These are phyloP conservation scores for Pseudoneurospora amorphoporcata DNA, from an alignment of 495 filamentous ascomycete species.

Conservation along the genomic window DNA sequence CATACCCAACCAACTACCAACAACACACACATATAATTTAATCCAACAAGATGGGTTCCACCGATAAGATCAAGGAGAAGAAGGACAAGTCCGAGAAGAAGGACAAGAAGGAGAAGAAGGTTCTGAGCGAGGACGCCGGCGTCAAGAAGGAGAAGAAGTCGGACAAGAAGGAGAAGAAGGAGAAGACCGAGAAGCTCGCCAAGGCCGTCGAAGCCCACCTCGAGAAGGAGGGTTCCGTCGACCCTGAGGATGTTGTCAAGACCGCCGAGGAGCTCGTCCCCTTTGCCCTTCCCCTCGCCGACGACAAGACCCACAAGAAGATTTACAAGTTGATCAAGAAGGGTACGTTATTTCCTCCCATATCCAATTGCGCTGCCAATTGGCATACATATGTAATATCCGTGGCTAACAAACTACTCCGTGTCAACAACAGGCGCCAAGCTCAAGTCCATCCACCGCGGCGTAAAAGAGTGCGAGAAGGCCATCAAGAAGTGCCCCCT, in stretches of 20 bases:
- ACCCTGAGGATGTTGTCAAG: conserved; percentile 28
- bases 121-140: conserved; percentile 18
- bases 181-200: conserved; percentile 43
- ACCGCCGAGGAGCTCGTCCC: conserved; percentile 70
- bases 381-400: too few relatives aligned
- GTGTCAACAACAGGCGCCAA: conserved; percentile 56
- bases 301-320: conserved; percentile 90
- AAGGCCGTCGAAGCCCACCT: conserved; percentile 24
- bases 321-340: conserved; percentile 87
- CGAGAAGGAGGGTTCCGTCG: conserved; percentile 19
- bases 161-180: conserved; percentile 75
- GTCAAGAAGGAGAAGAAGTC: conserved; percentile 63
- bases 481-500: conserved; percentile 78
- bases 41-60: conserved; percentile 15
- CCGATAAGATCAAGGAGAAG: conserved; percentile 15
- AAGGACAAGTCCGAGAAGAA: conserved; percentile 6
- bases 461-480: conserved; percentile 98
- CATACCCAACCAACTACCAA: neutral
- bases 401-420: too few relatives aligned
- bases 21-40: neutral
- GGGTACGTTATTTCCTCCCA: conserved; percentile 43
- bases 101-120: conserved; percentile 11
- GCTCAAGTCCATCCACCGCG: conserved; percentile 85
- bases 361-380: neutral
- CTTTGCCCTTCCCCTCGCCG: conserved; percentile 85